A percentile compares a stretch with the other conserved stretches of the same genome.
These are phyloP conservation scores for Acrasis kona DNA, from an alignment of 78 protist genomes.

Conservation along the genomic window DNA sequence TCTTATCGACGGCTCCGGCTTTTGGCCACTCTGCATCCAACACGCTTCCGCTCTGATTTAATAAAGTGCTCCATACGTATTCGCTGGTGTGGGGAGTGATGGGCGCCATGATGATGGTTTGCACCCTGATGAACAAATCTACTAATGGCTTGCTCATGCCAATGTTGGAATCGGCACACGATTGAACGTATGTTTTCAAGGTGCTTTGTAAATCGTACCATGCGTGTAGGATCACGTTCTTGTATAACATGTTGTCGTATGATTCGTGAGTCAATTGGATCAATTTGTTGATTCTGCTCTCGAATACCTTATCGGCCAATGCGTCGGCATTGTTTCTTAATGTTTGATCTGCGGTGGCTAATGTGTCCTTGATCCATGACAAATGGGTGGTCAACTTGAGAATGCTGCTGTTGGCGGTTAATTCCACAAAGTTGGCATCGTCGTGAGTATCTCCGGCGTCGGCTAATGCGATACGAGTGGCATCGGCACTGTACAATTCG, in stretches of 20 bases:
- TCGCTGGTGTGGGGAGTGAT: slow-evolving; percentile 92
- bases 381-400: slow-evolving; percentile 72
- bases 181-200: slow-evolving; percentile 67
- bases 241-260: slow-evolving; percentile 56
- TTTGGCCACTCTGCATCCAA: slow-evolving; percentile 27
- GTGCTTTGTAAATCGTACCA: slow-evolving; percentile 71
- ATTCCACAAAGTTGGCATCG: slow-evolving; percentile 92
- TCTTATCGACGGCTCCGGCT: not conserved
- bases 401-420: slow-evolving; percentile 69
- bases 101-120: slow-evolving; percentile 80
- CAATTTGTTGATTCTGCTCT: slow-evolving; percentile 35
- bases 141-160: slow-evolving; percentile 43
- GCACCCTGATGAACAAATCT: slow-evolving; percentile 48
- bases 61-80: slow-evolving; percentile 74
- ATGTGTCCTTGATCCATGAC: slow-evolving; percentile 27
- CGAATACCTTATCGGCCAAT: slow-evolving; percentile 54
- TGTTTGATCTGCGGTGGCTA: not conserved
- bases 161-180: too few species aligned
- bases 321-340: not conserved
- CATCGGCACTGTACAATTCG: slow-evolving; percentile 62
- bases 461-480: slow-evolving; percentile 93
- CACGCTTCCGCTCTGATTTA: slow-evolving; percentile 53
- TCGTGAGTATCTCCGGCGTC: slow-evolving; percentile 97
- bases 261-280: slow-evolving; percentile 33
- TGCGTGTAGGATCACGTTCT: slow-evolving; percentile 74